phyloP scores from a whole-genome alignment of 2,329 filamentous ascomycete genomes.

The Hymenotorrendiella dingleyae region DNA sequence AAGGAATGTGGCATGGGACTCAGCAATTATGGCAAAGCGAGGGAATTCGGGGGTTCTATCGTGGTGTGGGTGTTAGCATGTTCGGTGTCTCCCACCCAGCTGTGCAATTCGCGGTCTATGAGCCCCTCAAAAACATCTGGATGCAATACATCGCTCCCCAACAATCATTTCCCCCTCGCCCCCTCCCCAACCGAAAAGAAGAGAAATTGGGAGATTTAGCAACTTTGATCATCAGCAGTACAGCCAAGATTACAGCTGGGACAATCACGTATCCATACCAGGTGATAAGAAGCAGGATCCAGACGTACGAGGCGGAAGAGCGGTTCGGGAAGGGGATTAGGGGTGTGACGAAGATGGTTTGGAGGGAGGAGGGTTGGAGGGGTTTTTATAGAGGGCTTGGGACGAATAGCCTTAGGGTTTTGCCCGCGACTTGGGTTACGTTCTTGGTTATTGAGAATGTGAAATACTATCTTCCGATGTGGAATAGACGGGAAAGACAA shows the following conservation, averaged over 20 bases:
- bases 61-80: slow-evolving; percentile 75
- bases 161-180: slow-evolving; percentile 4
- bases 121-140: slow-evolving; percentile 52
- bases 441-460: slow-evolving; percentile 97
- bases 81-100: slow-evolving; percentile 88
- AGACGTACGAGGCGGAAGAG: slow-evolving; percentile 77
- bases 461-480: slow-evolving; percentile 59
- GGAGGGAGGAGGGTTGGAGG: slow-evolving; percentile 67
- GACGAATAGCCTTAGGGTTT: slow-evolving; percentile 81
- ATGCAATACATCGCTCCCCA: slow-evolving; percentile 47
- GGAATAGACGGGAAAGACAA: slow-evolving; percentile 6
- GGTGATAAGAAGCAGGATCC: slow-evolving; percentile 79
- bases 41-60: slow-evolving; percentile 77
- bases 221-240: slow-evolving; percentile 72
- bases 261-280: slow-evolving; percentile 91
- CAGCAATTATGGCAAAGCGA: slow-evolving; percentile 62
- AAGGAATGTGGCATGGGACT: slow-evolving; percentile 67
- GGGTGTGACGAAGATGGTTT: slow-evolving; percentile 70
- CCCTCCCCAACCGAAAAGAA: slow-evolving; percentile 10
- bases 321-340: slow-evolving; percentile 63
- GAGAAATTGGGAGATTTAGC: slow-evolving; percentile 36
- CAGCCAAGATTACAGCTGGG: slow-evolving; percentile 84
- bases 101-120: slow-evolving; percentile 94
- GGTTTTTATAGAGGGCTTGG: slow-evolving; percentile 91
- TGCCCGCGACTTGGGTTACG: slow-evolving; percentile 93